These are phyloP conservation scores for Cotoneaster glaucophyllus DNA, from an alignment of 306 rosid genomes.

Conservation along the genomic window DNA sequence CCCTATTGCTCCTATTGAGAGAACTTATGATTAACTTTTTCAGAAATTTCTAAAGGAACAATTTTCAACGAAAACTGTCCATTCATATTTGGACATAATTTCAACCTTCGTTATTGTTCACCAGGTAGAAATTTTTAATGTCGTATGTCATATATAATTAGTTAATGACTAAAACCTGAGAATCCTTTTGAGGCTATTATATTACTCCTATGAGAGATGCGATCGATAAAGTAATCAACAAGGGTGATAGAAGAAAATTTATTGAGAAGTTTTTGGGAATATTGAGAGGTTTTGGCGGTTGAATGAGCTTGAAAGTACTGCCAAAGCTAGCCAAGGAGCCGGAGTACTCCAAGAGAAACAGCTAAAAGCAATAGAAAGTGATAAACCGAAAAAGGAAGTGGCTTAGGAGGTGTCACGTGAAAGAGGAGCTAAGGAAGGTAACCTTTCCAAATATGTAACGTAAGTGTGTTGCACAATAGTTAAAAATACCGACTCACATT, in stretches of 20 bases:
- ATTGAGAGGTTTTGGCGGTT: slow-evolving; percentile 4
- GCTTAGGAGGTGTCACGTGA: slow-evolving; percentile 5
- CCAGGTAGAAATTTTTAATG: neutral
- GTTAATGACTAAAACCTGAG: neutral
- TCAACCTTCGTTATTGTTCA: neutral
- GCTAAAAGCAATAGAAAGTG: neutral
- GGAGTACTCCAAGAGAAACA: slow-evolving; percentile 1
- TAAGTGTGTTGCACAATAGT: neutral
- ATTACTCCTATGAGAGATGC: neutral
- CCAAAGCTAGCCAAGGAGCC: neutral
- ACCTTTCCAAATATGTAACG: slow-evolving; percentile 34
- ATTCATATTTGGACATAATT: neutral
- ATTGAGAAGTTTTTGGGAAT: neutral
- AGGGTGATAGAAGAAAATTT: neutral
- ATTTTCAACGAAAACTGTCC: no score
- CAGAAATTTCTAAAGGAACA: no score
- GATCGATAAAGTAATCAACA: neutral
- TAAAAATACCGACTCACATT: neutral
- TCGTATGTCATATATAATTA: neutral
- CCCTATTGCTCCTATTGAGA: neutral
- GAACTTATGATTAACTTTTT: no score
- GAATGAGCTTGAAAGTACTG: slow-evolving; percentile 1
- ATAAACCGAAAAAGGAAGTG: neutral
- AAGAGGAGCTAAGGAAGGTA: slow-evolving; percentile 4
- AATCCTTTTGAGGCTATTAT: neutral